A percentile compares a stretch with the other conserved stretches of the same genome.
Evolutionary conservation across 495 filamentous ascomycete species (phyloP).

Genomic region (Penicillium malachiteum): DNA sequence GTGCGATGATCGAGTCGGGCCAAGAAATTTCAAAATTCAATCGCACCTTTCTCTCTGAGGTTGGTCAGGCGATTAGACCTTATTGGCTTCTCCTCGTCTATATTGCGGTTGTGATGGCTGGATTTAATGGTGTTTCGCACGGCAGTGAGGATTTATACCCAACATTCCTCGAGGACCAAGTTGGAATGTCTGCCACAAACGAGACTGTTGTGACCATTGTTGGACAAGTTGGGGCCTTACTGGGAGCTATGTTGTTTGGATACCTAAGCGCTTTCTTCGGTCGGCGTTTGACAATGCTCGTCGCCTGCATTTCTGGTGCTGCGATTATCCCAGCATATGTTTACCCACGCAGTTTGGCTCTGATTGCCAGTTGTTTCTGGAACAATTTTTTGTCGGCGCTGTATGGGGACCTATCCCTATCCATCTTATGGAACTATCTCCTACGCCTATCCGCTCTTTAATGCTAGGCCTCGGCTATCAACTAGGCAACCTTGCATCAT

Average conservation of each 20-base stretch:
- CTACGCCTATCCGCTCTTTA: constrained; percentile 29
- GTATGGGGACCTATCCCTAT: constrained; percentile 25
- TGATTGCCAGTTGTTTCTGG: constrained; percentile 36
- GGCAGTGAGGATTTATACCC: constrained; percentile 48
- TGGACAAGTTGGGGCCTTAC: constrained; percentile 23
- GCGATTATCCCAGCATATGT: constrained; percentile 35
- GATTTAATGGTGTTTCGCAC: constrained; percentile 42
- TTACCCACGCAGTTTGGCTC: constrained; percentile 24
- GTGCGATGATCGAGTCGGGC: neutral
- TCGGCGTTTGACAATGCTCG: constrained; percentile 35
- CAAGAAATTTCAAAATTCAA: constrained; percentile 12
- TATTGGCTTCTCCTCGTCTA: constrained; percentile 46
- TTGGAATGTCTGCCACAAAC: constrained; percentile 26
- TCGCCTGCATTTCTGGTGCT: constrained; percentile 31
- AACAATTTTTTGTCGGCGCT: constrained; percentile 38
- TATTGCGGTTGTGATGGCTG: constrained; percentile 43
- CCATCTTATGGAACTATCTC: constrained; percentile 35
- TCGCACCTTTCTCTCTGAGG: constrained; percentile 19
- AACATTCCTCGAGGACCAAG: constrained; percentile 40
- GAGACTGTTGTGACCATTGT: constrained; percentile 39
- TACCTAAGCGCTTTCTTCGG: constrained; percentile 38
- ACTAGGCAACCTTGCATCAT: constrained; percentile 38
- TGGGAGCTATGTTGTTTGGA: constrained; percentile 33
- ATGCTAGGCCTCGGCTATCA: constrained; percentile 38
- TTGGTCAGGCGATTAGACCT: constrained; percentile 22